These are phyloP conservation scores for Cyclotella atomus DNA, from an alignment of 108 stramenopile genomes.

Conservation along the genomic window DNA sequence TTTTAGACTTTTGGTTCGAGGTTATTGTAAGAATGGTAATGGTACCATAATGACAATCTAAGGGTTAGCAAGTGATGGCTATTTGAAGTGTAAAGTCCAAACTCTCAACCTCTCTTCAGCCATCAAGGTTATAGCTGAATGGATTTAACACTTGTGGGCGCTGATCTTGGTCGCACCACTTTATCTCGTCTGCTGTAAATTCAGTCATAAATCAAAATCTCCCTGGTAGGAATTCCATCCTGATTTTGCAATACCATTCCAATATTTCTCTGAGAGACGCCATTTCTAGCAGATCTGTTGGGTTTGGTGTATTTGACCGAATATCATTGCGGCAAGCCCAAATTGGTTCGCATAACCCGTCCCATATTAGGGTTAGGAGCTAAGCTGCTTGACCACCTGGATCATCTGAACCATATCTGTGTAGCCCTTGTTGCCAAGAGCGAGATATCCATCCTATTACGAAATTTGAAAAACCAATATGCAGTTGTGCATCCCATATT, in stretches of 20 bases:
- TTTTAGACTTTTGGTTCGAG: no score
- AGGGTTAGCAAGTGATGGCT: no score
- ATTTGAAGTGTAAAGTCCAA: no score
- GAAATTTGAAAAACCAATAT: background rate
- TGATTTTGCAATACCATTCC: background rate
- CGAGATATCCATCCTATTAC: background rate
- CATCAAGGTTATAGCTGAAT: no score
- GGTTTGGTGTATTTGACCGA: background rate
- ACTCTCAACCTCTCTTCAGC: no score
- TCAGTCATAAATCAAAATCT: background rate
- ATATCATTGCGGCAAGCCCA: background rate
- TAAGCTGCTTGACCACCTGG: background rate
- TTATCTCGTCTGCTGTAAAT: background rate
- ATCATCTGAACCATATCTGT: background rate
- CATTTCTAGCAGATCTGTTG: background rate
- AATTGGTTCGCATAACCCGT: background rate
- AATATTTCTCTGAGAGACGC: background rate
- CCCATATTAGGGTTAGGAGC: background rate
- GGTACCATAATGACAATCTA: no score
- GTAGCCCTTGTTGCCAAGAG: background rate
- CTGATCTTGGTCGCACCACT: background rate
- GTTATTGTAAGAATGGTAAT: no score
- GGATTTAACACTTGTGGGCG: no score
- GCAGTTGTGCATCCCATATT: background rate
- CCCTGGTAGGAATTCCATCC: background rate